Conservation (phyloP, 2,329 filamentous ascomycete species). For the Fonsecaea nubica region DNA sequence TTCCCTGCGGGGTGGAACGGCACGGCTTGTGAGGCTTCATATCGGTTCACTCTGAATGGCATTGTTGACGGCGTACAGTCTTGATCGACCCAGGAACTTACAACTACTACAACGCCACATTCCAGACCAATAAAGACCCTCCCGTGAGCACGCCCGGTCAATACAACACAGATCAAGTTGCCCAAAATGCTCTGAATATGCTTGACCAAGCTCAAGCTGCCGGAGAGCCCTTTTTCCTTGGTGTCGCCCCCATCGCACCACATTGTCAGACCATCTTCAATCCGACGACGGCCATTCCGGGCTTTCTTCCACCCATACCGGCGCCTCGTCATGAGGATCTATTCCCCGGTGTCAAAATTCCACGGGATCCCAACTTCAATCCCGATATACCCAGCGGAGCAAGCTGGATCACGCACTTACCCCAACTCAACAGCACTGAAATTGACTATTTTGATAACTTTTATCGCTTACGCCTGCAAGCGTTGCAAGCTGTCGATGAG, state of each 20-base stretch:
- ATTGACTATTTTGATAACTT: slow-evolving; percentile 61
- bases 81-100: slow-evolving; percentile 63
- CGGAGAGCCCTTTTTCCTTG: slow-evolving; percentile 69
- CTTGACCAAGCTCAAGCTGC: slow-evolving; percentile 64
- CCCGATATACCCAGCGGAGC: slow-evolving; percentile 59
- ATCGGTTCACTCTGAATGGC: not conserved
- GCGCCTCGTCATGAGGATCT: slow-evolving; percentile 67
- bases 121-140: slow-evolving; percentile 63
- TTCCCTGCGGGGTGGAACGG: slow-evolving; percentile 48
- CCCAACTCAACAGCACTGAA: slow-evolving; percentile 53
- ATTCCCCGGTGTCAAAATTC: slow-evolving; percentile 65
- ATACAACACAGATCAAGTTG: slow-evolving; percentile 66
- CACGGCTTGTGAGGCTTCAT: slow-evolving; percentile 43
- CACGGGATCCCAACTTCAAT: slow-evolving; percentile 70
- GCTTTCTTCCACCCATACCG: slow-evolving; percentile 61
- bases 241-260: slow-evolving; percentile 69
- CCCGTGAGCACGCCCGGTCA: slow-evolving; percentile 63
- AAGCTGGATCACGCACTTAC: slow-evolving; percentile 54
- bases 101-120: slow-evolving; percentile 69
- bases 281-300: slow-evolving; percentile 22
- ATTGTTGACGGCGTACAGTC: slow-evolving; percentile 34
- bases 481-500: slow-evolving; percentile 63
- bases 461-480: slow-evolving; percentile 57
- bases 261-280: slow-evolving; percentile 61
- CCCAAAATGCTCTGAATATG: slow-evolving; percentile 64